A percentile compares a stretch with the other conserved stretches of the same genome.
Conservation (phyloP, 2,329 filamentous ascomycete species). For the Monilinia vaccinii-corymbosi region DNA sequence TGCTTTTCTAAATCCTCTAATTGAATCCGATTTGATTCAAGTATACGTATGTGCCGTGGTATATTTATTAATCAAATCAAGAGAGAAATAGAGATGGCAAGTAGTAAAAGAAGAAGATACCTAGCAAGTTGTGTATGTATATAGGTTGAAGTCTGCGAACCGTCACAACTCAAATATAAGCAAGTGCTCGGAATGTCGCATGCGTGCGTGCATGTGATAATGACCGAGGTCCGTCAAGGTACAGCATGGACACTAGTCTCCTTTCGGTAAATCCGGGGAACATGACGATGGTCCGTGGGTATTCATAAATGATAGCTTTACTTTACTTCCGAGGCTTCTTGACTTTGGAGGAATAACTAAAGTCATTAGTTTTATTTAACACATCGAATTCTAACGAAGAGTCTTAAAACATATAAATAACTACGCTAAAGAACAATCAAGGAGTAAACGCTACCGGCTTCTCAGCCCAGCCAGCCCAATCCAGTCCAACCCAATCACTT, state of each 20-base stretch:
- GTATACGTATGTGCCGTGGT: background rate
- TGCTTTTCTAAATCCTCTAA: background rate
- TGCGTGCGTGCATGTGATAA: conserved; percentile 4
- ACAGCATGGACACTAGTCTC: background rate
- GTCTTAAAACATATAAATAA: too few species aligned
- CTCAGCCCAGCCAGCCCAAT: background rate
- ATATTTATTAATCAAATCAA: background rate
- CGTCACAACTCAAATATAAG: background rate
- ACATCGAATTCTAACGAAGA: too few species aligned
- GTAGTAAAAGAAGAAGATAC: too few species aligned
- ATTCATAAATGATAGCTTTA: too few species aligned
- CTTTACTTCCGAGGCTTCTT: too few species aligned
- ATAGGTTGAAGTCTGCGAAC: background rate
- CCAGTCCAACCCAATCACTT: background rate
- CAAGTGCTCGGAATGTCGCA: background rate
- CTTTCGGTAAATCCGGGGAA: conserved; percentile 5
- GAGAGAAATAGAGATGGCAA: background rate
- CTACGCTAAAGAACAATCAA: too few species aligned
- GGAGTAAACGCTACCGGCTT: background rate
- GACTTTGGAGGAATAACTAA: too few species aligned
- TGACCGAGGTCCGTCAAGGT: background rate
- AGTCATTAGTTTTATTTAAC: too few species aligned
- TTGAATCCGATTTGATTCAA: background rate
- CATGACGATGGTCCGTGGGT: too few species aligned
- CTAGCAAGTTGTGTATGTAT: background rate